Conservation (phyloP, 768 basidiomycete species). For the Clitopilus hobsonii region DNA sequence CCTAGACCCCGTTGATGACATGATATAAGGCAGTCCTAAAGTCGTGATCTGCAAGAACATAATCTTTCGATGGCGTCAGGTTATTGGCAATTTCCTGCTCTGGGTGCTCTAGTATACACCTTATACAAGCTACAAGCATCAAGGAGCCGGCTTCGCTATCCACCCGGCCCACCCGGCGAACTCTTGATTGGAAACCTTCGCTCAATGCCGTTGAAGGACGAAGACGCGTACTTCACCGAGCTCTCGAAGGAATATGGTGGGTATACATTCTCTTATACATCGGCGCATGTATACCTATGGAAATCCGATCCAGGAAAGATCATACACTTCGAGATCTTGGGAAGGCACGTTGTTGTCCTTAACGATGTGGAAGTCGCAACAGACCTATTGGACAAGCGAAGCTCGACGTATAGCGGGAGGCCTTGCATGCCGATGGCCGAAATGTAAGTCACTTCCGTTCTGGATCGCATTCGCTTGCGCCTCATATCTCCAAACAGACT, state of each 20-base stretch:
- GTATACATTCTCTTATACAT: background rate
- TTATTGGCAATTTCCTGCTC: too few relatives aligned
- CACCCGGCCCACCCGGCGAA: background rate
- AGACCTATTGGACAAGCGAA: background rate
- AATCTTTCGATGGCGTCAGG: too few relatives aligned
- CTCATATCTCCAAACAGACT: background rate
- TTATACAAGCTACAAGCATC: too few relatives aligned
- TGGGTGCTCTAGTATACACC: too few relatives aligned
- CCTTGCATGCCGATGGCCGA: slow-evolving; percentile 13
- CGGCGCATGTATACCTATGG: background rate
- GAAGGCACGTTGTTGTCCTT: background rate
- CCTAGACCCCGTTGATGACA: too few relatives aligned
- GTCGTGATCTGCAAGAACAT: too few relatives aligned
- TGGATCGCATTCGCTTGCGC: background rate
- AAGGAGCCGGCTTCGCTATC: background rate
- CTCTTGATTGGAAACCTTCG: background rate
- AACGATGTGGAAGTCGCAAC: background rate
- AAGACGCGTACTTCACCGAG: background rate
- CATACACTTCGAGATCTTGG: background rate
- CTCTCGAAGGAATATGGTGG: background rate
- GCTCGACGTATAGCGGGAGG: slow-evolving; percentile 12
- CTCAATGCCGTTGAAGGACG: background rate
- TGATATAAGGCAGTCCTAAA: too few relatives aligned
- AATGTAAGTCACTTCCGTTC: slow-evolving; percentile 9
- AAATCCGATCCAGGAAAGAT: background rate